These are phyloP conservation scores for Angomonas deanei DNA, from an alignment of 208 protist species.

Conservation along the genomic window DNA sequence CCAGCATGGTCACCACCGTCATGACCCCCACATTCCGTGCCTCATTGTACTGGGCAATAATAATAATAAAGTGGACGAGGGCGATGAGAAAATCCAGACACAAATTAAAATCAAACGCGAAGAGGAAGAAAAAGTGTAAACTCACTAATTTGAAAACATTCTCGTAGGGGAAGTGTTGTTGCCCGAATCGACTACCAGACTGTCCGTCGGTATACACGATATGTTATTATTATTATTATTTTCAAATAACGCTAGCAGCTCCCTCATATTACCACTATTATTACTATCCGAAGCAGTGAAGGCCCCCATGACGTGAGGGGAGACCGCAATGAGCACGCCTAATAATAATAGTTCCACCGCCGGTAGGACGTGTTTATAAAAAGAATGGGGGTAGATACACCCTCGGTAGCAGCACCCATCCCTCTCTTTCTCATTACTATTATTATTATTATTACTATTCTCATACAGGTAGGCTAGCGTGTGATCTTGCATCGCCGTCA, in stretches of 20 bases:
- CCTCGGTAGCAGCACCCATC: not conserved
- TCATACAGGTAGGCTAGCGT: no score
- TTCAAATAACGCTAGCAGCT: slow-evolving; percentile 3
- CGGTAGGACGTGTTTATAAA: slow-evolving; percentile 21
- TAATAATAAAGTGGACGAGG: slow-evolving; percentile 52
- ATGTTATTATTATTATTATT: slow-evolving; percentile 6
- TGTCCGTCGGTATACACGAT: slow-evolving; percentile 2
- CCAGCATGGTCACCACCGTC: slow-evolving; percentile 38
- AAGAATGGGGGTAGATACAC: slow-evolving; percentile 1
- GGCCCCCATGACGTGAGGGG: slow-evolving; percentile 53
- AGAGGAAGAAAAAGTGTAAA: slow-evolving; percentile 67
- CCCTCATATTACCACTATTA: not conserved
- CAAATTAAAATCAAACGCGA: slow-evolving; percentile 40
- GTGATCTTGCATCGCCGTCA: not conserved
- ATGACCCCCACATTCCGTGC: slow-evolving; percentile 14
- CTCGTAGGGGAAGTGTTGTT: slow-evolving; percentile 37
- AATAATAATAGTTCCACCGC: slow-evolving; percentile 54
- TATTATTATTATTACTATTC: not conserved
- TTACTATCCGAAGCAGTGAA: slow-evolving; percentile 15
- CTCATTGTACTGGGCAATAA: slow-evolving; percentile 40
- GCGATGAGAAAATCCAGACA: slow-evolving; percentile 31
- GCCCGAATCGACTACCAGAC: slow-evolving; percentile 14
- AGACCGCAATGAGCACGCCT: slow-evolving; percentile 60
- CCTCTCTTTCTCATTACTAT: not conserved
- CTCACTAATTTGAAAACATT: slow-evolving; percentile 55